Conservation (phyloP, 1,284 basidiomycete species). For the Pisolithus thermaeus region DNA sequence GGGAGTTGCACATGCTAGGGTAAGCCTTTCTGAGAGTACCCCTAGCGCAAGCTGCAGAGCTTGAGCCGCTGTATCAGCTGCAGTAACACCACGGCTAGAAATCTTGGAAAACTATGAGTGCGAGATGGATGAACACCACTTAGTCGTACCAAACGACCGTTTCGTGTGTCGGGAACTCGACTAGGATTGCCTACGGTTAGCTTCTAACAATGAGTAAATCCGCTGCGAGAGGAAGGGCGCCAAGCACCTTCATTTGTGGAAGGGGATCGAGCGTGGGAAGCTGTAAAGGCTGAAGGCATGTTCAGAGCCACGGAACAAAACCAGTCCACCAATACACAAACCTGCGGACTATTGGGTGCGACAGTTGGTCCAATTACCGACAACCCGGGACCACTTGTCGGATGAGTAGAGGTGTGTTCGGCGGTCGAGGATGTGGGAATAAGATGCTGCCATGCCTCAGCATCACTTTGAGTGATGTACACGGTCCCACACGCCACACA, state of each 20-base stretch:
- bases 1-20: slow-evolving; percentile 35
- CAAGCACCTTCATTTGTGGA: slow-evolving; percentile 25
- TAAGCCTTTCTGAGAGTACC: slow-evolving; percentile 47
- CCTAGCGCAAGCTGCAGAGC: slow-evolving; percentile 53
- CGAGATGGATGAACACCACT: not conserved
- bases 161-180: slow-evolving; percentile 14
- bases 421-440: slow-evolving; percentile 26
- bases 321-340: not conserved
- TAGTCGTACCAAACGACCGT: slow-evolving; percentile 13
- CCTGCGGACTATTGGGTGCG: slow-evolving; percentile 20
- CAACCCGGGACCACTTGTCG: slow-evolving; percentile 1
- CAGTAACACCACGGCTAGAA: slow-evolving; percentile 13
- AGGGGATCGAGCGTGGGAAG: slow-evolving; percentile 28
- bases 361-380: slow-evolving; percentile 9
- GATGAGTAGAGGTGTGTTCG: slow-evolving; percentile 4
- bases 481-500: slow-evolving; percentile 68
- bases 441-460: slow-evolving; percentile 45
- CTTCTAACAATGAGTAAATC: slow-evolving; percentile 15
- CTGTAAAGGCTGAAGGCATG: slow-evolving; percentile 18
- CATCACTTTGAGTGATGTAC: slow-evolving; percentile 52
- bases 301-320: not conserved
- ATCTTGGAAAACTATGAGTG: not conserved
- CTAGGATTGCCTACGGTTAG: slow-evolving; percentile 15
- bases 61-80: slow-evolving; percentile 31
- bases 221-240: not conserved